Conservation (phyloP, 139 green algal species). For the Dunaliella primolecta region DNA sequence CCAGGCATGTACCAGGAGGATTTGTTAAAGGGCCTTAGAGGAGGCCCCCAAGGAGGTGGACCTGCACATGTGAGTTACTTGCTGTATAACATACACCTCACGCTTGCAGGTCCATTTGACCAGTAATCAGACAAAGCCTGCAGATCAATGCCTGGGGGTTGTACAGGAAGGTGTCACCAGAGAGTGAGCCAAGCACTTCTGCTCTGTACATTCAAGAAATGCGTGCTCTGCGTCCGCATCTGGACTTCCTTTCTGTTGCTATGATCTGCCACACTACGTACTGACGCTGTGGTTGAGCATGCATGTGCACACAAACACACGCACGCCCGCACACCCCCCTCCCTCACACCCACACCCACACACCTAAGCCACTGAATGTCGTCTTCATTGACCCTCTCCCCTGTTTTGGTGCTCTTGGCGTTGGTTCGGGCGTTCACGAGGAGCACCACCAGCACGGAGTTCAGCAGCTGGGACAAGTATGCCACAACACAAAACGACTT, state of each 20-base stretch:
- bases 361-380: neutral
- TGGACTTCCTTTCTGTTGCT: too few relatives aligned
- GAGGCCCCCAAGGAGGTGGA: too few relatives aligned
- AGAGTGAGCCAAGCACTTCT: neutral
- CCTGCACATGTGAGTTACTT: too few relatives aligned
- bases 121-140: too few relatives aligned
- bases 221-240: too few relatives aligned
- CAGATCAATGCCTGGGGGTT: too few relatives aligned
- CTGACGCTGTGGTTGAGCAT: neutral
- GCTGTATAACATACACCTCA: too few relatives aligned
- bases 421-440: neutral
- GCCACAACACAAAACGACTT: neutral
- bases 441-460: neutral
- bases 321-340: neutral
- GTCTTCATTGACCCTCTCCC: neutral
- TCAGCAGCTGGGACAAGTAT: neutral
- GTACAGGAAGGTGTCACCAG: neutral
- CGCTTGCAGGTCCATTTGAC: too few relatives aligned
- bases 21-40: too few relatives aligned
- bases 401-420: neutral
- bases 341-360: neutral
- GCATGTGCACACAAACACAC: neutral
- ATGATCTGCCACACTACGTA: too few relatives aligned
- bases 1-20: too few relatives aligned
- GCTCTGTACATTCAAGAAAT: too few relatives aligned